Evolutionary conservation across 139 green algal species (phyloP).

Genomic region (Choricystis sp.): DNA sequence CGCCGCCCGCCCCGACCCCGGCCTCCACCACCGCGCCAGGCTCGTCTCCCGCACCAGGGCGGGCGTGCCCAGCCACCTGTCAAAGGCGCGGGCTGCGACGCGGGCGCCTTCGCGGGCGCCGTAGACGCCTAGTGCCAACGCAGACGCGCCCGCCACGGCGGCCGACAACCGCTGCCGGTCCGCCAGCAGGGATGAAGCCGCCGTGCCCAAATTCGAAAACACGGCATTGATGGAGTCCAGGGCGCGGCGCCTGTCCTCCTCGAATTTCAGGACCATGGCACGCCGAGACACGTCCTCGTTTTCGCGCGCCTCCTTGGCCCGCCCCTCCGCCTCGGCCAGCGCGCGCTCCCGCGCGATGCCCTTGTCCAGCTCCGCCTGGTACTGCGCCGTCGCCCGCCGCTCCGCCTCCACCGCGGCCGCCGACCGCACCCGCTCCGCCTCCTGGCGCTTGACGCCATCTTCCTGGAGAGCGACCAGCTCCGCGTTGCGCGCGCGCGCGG

Average conservation of each 20-base stretch:
- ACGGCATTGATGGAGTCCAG: conserved; percentile 78
- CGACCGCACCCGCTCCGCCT: conserved; percentile 52
- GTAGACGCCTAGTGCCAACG: conserved; percentile 77
- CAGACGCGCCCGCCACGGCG: conserved; percentile 44
- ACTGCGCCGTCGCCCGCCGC: conserved; percentile 60
- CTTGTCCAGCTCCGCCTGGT: conserved; percentile 68
- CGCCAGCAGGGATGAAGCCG: conserved; percentile 45
- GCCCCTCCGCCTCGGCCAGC: conserved; percentile 84
- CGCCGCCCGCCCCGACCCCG: conserved; percentile 6
- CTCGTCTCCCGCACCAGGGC: conserved; percentile 57
- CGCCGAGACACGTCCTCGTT: conserved; percentile 93
- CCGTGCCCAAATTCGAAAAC: conserved; percentile 58
- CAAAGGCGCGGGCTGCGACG: conserved; percentile 48
- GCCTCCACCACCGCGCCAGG: conserved; percentile 16
- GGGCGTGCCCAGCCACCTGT: conserved; percentile 72
- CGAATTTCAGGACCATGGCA: conserved; percentile 32
- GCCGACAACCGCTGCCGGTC: conserved; percentile 62
- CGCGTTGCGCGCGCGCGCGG: conserved; percentile 57
- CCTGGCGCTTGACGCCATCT: conserved; percentile 44
- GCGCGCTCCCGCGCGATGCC: conserved; percentile 69
- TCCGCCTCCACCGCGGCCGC: conserved; percentile 78
- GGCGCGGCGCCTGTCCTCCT: conserved; percentile 52
- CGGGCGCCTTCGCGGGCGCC: conserved; percentile 55
- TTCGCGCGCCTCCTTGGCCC: conserved; percentile 66
- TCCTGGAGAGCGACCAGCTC: conserved; percentile 63